Evolutionary conservation across 768 basidiomycete species (phyloP), one percentile per base, ranked within the genome.

Genomic region (Hygrophorus pudorinus): DNA sequence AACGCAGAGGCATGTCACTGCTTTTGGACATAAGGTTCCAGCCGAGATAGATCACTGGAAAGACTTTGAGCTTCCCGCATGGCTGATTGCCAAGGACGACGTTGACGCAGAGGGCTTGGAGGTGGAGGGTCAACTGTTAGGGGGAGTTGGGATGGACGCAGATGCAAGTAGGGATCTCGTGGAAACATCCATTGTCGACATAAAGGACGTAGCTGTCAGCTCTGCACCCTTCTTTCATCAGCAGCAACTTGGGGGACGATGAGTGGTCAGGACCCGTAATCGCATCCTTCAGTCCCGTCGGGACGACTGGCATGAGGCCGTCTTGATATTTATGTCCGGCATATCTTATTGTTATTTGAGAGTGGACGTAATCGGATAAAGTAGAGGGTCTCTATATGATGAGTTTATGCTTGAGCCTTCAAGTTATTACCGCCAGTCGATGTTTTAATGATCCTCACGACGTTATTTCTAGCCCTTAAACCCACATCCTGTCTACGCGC

Each of bases 21-120:
- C 80, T 7, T 85, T 83, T 53, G 82, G 83, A 0, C 63, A 66
- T 34, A 70, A 75, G 49, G 63, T 81, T n/a, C 75, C 75, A 4
- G 52, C 56, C 1, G 70, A 66, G 29, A 47, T 78, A 30, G 69
- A 71, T 47, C 67, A 72, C 42, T 47, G 62, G 24, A 65, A 60
- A 48, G 79, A 82, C 34, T 85, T 73, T 52, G 67, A 72, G 51
- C 59, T 79, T 30, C 82, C 83, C 0, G 48, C 59, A 14, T 81
- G 77, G 78, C 53, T 79, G 47, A 41, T 54, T 20, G 38, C n/a
- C 33, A 35, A 35, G 13, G n/a, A 13, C 9, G 33, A 35, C 33
- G 13, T 13, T 35, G 33, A 35, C 17, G 33, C n/a, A n/a, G 33
- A 35, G 33, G 33, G 13, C 17, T 13, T 35, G 5, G 33, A 17